Evolutionary conservation across 441 rosid genomes (phyloP).

Genomic region (Adansonia grandidieri): DNA sequence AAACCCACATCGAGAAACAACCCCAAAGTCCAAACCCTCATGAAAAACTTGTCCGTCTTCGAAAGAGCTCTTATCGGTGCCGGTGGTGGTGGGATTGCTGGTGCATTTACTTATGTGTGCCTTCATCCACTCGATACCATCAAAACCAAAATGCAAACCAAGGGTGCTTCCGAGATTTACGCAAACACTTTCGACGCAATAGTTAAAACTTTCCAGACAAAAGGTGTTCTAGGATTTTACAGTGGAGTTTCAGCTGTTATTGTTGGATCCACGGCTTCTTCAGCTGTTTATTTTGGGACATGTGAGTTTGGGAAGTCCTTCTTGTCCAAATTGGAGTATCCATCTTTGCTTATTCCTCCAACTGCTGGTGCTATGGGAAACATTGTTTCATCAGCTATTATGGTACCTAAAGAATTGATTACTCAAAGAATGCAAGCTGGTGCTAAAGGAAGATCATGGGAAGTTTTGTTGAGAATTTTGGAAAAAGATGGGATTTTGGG

Average conservation of each 20-base stretch:
- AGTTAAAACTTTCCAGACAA: conserved; percentile 71
- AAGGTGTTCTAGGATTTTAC: conserved; percentile 82
- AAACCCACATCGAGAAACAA: conserved; percentile 52
- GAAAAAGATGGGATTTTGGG: conserved; percentile 89
- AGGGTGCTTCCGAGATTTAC: conserved; percentile 79
- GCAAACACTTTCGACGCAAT: conserved; percentile 71
- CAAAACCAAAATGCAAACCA: conserved; percentile 91
- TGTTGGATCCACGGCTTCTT: conserved; percentile 92
- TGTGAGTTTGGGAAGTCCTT: conserved; percentile 94
- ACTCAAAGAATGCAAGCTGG: conserved; percentile 95
- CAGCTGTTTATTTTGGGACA: conserved; percentile 92
- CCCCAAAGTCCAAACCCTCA: conserved; percentile 50
- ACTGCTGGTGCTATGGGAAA: conserved; percentile 98
- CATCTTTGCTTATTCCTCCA: conserved; percentile 82
- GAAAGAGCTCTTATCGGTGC: conserved; percentile 92
- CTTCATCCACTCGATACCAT: conserved; percentile 84
- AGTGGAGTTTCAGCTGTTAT: conserved; percentile 92
- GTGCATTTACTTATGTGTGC: conserved; percentile 91
- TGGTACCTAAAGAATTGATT: conserved; percentile 92
- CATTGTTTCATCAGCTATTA: conserved; percentile 84
- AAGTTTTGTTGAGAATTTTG: conserved; percentile 67
- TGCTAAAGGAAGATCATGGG: conserved; percentile 81
- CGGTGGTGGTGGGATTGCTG: conserved; percentile 85
- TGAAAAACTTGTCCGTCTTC: conserved; percentile 68
- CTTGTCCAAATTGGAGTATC: conserved; percentile 66